Conservation (phyloP, 495 filamentous ascomycete species). For the Aspergillus asperescens region DNA sequence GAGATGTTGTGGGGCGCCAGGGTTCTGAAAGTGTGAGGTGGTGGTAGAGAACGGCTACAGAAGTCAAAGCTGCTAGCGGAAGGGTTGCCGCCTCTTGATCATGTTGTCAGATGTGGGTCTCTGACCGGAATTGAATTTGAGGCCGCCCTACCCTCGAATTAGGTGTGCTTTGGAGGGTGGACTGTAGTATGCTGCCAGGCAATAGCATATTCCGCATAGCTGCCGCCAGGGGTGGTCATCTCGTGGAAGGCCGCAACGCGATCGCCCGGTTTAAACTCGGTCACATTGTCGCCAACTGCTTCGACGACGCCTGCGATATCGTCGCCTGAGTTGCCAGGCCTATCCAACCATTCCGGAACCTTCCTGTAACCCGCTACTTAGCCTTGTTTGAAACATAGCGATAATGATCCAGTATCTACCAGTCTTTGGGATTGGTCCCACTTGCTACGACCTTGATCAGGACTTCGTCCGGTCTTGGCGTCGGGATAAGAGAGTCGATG, state of each 20-base stretch:
- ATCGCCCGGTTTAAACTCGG: slow-evolving; percentile 46
- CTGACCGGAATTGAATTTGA: neutral
- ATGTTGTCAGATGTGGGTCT: neutral
- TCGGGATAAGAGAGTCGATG: slow-evolving; percentile 42
- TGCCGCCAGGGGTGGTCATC: slow-evolving; percentile 49
- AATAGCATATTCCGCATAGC: slow-evolving; percentile 67
- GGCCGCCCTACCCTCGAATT: slow-evolving; percentile 49
- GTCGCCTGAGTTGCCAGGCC: slow-evolving; percentile 54
- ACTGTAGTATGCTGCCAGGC: slow-evolving; percentile 62
- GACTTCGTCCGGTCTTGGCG: slow-evolving; percentile 56
- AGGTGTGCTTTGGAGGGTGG: slow-evolving; percentile 55
- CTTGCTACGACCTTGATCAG: slow-evolving; percentile 66
- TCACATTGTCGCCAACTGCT: slow-evolving; percentile 52
- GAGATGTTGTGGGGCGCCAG: slow-evolving; percentile 43
- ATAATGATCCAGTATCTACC: slow-evolving; percentile 49
- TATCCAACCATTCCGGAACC: neutral
- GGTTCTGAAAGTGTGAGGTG: slow-evolving; percentile 56
- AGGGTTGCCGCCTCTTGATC: slow-evolving; percentile 57
- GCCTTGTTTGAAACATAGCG: neutral
- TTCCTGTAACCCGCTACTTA: neutral
- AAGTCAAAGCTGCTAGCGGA: slow-evolving; percentile 67
- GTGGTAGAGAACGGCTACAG: slow-evolving; percentile 56
- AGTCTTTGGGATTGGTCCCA: slow-evolving; percentile 76
- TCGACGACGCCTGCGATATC: slow-evolving; percentile 67
- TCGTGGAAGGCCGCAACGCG: slow-evolving; percentile 69